A percentile compares a stretch with the other conserved stretches of the same genome.
Conservation (phyloP, 1,284 basidiomycete genomes). For the Porodaedalea pini region DNA sequence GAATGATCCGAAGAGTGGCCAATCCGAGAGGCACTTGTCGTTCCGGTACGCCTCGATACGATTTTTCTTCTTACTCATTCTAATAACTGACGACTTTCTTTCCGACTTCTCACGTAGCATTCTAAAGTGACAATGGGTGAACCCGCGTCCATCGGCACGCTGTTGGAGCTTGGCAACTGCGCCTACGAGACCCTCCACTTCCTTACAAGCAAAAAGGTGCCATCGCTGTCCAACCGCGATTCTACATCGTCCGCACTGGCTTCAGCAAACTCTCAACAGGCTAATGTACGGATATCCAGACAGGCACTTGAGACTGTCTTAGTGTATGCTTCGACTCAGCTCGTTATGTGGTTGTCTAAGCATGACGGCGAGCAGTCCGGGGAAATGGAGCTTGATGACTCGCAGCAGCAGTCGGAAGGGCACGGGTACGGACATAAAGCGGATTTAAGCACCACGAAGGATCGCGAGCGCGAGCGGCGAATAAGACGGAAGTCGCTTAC, state of each 20-base stretch:
- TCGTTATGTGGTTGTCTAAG: constrained; percentile 70
- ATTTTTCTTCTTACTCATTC: constrained; percentile 7
- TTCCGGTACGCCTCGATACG: constrained; percentile 57
- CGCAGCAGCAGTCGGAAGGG: constrained; percentile 41
- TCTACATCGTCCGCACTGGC: constrained; percentile 23
- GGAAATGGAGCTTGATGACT: constrained; percentile 39
- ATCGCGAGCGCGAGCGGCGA: constrained; percentile 35
- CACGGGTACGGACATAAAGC: constrained; percentile 24
- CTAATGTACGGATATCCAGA: constrained; percentile 54
- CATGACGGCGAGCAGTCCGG: constrained; percentile 53
- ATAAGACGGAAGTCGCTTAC: constrained; percentile 43
- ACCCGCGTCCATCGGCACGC: constrained; percentile 73
- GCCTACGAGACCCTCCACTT: constrained; percentile 66
- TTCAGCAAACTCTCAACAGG: constrained; percentile 33
- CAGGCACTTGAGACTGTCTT: constrained; percentile 68
- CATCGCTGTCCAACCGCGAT: constrained; percentile 28
- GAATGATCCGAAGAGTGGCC: constrained; percentile 69
- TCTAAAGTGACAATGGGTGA: constrained; percentile 78
- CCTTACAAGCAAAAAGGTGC: constrained; percentile 52
- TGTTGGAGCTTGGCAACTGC: constrained; percentile 71
- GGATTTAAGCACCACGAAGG: constrained; percentile 34
- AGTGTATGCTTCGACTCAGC: constrained; percentile 73
- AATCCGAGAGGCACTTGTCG: constrained; percentile 58
- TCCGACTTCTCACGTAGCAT: constrained; percentile 45
- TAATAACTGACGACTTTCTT: constrained; percentile 21